These are phyloP conservation scores for Alternaria sp. DNA, from an alignment of 2,329 filamentous ascomycete species.

Conservation along the genomic window DNA sequence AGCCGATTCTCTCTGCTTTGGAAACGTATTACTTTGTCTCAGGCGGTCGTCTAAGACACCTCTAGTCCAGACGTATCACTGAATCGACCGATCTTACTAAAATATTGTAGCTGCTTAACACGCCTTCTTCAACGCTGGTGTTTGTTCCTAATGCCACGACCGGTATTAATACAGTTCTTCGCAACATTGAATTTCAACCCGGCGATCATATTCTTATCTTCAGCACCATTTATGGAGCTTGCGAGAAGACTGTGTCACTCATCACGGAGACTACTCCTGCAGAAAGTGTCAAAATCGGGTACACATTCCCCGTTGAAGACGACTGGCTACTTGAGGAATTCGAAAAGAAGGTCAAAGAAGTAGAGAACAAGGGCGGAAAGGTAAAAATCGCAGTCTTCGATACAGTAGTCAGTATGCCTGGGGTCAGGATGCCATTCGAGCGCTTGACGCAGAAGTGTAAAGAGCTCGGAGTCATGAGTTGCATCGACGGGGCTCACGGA, in stretches of 20 bases:
- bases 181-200: constrained; percentile 72
- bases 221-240: constrained; percentile 79
- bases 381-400: constrained; percentile 80
- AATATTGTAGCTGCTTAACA: constrained; percentile 66
- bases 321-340: constrained; percentile 71
- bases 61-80: not conserved
- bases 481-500: constrained; percentile 86
- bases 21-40: not conserved
- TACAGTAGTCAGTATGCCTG: constrained; percentile 79
- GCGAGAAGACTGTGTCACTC: constrained; percentile 77
- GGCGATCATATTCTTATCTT: constrained; percentile 85
- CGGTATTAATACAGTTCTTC: constrained; percentile 80
- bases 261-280: constrained; percentile 72
- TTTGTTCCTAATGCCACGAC: constrained; percentile 85
- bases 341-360: constrained; percentile 63
- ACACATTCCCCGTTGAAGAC: constrained; percentile 76
- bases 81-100: not conserved
- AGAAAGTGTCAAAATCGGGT: constrained; percentile 62
- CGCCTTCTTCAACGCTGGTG: constrained; percentile 72
- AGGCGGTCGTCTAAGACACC: not conserved
- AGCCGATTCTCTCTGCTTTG: not conserved
- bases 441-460: constrained; percentile 70
- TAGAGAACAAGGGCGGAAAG: constrained; percentile 66
- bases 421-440: constrained; percentile 82
- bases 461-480: constrained; percentile 72